Evolutionary conservation across 495 filamentous ascomycete species (phyloP).

Genomic region (Penicillium flavigenum): DNA sequence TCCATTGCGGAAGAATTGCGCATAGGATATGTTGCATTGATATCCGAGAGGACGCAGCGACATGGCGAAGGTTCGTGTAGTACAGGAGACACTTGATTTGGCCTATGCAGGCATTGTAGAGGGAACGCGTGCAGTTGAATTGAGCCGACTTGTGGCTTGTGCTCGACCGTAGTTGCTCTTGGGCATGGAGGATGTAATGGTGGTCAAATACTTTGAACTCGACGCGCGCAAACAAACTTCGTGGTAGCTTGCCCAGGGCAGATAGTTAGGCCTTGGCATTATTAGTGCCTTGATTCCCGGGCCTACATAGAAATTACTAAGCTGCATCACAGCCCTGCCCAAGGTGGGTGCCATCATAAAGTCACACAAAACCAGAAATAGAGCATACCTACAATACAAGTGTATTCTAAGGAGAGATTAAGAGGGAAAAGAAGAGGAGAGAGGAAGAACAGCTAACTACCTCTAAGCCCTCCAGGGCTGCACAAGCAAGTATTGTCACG

Average conservation of each 20-base stretch:
- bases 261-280: background rate
- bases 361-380: too few species aligned
- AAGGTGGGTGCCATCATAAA: too few species aligned
- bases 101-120: constrained; percentile 5
- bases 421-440: too few species aligned
- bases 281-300: background rate
- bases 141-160: background rate
- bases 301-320: background rate
- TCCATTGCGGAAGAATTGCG: constrained; percentile 2
- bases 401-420: too few species aligned
- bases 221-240: background rate
- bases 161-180: background rate
- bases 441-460: too few species aligned
- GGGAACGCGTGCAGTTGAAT: background rate
- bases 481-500: background rate
- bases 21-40: background rate
- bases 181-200: background rate
- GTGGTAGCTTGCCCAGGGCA: background rate
- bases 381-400: too few species aligned
- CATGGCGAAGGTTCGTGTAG: constrained; percentile 6
- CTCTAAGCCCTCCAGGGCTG: too few species aligned
- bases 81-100: background rate
- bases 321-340: background rate
- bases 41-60: constrained; percentile 7
- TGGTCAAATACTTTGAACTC: background rate